Evolutionary conservation across 306 rosid species (phyloP).

Genomic region (Clitoria ternatea): DNA sequence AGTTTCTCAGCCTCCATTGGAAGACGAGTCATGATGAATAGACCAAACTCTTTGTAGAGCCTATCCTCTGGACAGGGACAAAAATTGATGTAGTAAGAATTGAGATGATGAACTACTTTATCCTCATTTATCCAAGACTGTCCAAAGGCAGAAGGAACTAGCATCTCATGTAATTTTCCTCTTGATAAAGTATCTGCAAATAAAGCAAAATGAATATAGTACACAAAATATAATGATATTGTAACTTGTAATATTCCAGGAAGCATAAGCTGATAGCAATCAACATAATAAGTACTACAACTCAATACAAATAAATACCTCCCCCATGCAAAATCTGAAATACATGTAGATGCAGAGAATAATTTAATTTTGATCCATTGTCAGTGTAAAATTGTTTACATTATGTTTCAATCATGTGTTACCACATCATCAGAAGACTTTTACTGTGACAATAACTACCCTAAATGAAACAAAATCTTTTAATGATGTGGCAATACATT

Average conservation of each 20-base stretch:
- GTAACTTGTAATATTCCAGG: background rate
- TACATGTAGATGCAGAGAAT: background rate
- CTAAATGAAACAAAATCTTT: background rate
- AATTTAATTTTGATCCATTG: background rate
- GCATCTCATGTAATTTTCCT: conserved; percentile 76
- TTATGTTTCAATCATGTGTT: background rate
- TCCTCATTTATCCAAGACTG: conserved; percentile 49
- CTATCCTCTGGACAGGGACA: conserved; percentile 71
- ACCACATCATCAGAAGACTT: background rate
- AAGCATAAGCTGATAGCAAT: conserved; percentile 2
- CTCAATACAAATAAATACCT: background rate
- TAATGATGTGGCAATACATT: background rate
- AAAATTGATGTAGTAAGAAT: conserved; percentile 65
- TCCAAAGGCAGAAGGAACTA: conserved; percentile 57
- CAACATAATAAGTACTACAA: background rate
- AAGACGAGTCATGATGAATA: conserved; percentile 60
- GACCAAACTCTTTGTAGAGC: conserved; percentile 67
- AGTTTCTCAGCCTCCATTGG: conserved; percentile 78
- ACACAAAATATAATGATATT: background rate
- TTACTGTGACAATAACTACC: background rate
- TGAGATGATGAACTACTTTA: conserved; percentile 37
- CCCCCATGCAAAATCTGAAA: conserved; percentile 12
- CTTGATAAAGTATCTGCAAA: conserved; percentile 53
- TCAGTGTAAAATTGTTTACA: background rate
- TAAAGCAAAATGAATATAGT: conserved; percentile 20